These are phyloP conservation scores for Trichoderma breve DNA, from an alignment of 2,329 filamentous ascomycete species.

Conservation along the genomic window DNA sequence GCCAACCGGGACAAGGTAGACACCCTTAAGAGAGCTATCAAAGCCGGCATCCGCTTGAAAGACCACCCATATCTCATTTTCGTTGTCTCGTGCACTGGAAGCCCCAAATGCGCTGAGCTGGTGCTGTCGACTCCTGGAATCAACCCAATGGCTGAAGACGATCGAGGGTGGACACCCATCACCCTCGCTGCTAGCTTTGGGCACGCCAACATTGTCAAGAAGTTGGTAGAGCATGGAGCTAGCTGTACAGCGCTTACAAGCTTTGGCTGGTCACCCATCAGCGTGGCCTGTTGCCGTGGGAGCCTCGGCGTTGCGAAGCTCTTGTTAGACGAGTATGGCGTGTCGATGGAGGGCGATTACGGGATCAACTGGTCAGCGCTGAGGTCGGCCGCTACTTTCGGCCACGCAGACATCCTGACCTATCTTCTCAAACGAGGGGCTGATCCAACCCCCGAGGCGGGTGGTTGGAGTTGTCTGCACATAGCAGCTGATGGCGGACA, in stretches of 20 bases:
- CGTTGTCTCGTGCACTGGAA: constrained; percentile 1
- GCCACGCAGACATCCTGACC: constrained; percentile 4
- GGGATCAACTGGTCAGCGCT: constrained; percentile 11
- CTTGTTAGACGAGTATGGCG: constrained; percentile 9
- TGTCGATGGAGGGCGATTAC: constrained; percentile 1
- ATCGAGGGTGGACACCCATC: constrained; percentile 14
- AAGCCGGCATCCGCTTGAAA: constrained; percentile 8
- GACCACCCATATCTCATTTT: constrained; percentile 9
- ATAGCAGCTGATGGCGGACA: constrained; percentile 13
- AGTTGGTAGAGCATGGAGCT: not conserved
- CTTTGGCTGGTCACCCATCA: constrained; percentile 12
- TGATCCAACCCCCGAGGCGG: not conserved
- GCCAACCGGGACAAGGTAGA: not conserved
- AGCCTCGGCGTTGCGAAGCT: not conserved
- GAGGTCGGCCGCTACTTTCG: not conserved
- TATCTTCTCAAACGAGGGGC: constrained; percentile 19
- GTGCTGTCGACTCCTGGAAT: constrained; percentile 5
- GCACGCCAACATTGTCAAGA: not conserved
- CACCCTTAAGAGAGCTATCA: not conserved
- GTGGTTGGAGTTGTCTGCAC: constrained; percentile 19
- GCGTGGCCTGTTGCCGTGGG: constrained; percentile 8
- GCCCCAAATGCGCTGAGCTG: not conserved
- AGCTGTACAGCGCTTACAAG: not conserved
- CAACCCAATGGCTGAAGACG: not conserved
- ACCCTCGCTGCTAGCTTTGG: constrained; percentile 8